phyloP scores from a whole-genome alignment of 192 early-diverging fungal genomes.

The Allomyces macrogynus region DNA sequence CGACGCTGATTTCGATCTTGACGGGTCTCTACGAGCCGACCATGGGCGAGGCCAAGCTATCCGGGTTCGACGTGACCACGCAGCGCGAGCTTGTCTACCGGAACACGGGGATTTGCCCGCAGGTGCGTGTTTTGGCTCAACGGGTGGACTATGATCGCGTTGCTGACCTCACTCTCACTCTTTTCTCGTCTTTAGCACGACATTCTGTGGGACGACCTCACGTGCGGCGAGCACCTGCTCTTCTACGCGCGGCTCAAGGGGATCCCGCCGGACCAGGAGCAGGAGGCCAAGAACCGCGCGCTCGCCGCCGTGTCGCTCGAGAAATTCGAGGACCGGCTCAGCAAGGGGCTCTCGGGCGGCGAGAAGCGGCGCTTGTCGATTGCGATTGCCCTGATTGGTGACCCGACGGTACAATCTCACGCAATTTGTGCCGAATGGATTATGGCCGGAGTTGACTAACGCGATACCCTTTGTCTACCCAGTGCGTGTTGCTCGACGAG shows the following conservation, averaged over 20 bases:
- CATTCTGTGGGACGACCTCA: slow-evolving; percentile 53
- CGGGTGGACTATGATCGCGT: no score
- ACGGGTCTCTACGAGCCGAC: slow-evolving; percentile 44
- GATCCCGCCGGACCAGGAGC: slow-evolving; percentile 20
- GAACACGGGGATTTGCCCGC: slow-evolving; percentile 51
- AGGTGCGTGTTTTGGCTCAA: slow-evolving; percentile 5
- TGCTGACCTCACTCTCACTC: no score
- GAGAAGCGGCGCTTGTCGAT: slow-evolving; percentile 56
- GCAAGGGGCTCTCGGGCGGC: slow-evolving; percentile 47
- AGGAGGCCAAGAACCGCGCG: slow-evolving; percentile 16
- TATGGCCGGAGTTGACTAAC: no score
- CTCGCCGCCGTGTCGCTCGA: slow-evolving; percentile 30
- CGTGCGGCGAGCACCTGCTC: slow-evolving; percentile 42
- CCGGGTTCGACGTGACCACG: slow-evolving; percentile 31
- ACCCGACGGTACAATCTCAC: slow-evolving; percentile 20
- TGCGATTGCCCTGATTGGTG: slow-evolving; percentile 50
- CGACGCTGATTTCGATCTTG: slow-evolving; percentile 47
- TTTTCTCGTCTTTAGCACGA: slow-evolving; percentile 12
- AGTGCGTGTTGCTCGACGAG: slow-evolving; percentile 50
- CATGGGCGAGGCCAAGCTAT: slow-evolving; percentile 29
- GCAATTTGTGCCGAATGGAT: no score
- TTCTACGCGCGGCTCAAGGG: slow-evolving; percentile 57
- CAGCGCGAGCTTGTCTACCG: slow-evolving; percentile 30
- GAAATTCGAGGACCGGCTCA: slow-evolving; percentile 26
- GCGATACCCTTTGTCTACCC: no score